Base-by-base conservation (phyloP, 2,329 filamentous ascomycete species). In the Akanthomyces dipterigenus region DNA sequence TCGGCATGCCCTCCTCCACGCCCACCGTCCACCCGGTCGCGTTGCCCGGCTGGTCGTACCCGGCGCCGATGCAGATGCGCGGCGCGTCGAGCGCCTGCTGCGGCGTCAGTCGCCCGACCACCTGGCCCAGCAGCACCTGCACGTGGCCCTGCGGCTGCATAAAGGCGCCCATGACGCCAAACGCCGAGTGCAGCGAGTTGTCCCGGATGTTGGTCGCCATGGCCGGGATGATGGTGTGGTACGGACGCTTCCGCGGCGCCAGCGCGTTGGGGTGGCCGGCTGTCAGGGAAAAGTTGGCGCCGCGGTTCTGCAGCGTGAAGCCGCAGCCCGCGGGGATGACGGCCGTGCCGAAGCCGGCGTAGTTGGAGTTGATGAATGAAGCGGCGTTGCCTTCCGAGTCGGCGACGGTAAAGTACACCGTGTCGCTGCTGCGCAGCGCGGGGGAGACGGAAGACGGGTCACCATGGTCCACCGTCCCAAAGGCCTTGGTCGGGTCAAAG, bases 141-240 rank as follows among this genome's bases (percentile, higher is more conserved):
- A 98, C 88, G 63, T 98, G 95, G 24, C 93, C 95, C 75, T 98
- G 95, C 0, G 95, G 95, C 76, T 99, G 95, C 90, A 98, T 98
- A 76, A 96, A 98, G 2, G 92, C 93, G 57, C 95, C 95, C 95
- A 98, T 98, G 63, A 98, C 93, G 58, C 95, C 95, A 69, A 93
- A 97, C 0, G 96, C 89, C 4, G 86, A 89, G 73, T 96, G 90
- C 61, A 98, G 76, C 54, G 83, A 87, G 28, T 85, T 84, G 67
- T 96, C 91, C 5, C 78, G 76, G 20, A 84, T 72, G 67, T 95
- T 91, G 0, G 95, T 98, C 20, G 93, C 86, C 73, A 98, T 82
- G 0, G 90, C 93, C 0, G 95, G 93, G 68, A 99, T 99, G 73
- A 99, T 98, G 59, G 95, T 99, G 75, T 98, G 95, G 75, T 98